Percentiles rank a stretch among this genome's conserved stretches.
Evolutionary conservation across 176 grass and related monocot genomes (phyloP).

Genomic region (Ensete glaucum): DNA sequence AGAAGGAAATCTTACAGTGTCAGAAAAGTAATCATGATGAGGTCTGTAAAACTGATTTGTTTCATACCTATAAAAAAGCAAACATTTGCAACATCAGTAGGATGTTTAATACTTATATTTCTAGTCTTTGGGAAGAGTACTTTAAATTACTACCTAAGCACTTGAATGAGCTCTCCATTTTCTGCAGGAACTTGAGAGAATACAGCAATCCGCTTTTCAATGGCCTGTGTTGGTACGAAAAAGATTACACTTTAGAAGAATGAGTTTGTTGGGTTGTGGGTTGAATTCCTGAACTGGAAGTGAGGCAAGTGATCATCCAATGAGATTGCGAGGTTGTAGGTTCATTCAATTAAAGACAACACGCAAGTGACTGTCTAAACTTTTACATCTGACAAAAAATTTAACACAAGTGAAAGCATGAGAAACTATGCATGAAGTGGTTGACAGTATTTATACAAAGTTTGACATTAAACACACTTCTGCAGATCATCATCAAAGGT

Average conservation of each 20-base stretch:
- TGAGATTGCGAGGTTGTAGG: too few species aligned
- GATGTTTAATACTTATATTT: not conserved
- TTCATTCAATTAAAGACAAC: too few species aligned
- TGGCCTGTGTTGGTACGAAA: slow-evolving; percentile 33
- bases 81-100: not conserved
- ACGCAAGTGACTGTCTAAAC: too few species aligned
- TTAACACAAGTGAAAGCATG: too few species aligned
- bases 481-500: too few species aligned
- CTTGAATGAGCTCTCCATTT: slow-evolving; percentile 92
- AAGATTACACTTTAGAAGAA: slow-evolving; percentile 15
- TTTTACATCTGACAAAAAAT: too few species aligned
- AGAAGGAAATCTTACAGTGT: slow-evolving; percentile 59
- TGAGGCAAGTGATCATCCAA: not conserved
- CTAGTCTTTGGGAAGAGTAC: not conserved
- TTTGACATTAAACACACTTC: too few species aligned
- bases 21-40: slow-evolving; percentile 92
- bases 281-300: not conserved
- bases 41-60: slow-evolving; percentile 60
- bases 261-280: not conserved
- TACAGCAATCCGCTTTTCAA: slow-evolving; percentile 83
- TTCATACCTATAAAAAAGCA: slow-evolving; percentile 52
- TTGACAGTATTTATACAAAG: too few species aligned
- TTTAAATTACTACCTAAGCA: slow-evolving; percentile 42
- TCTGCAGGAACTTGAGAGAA: slow-evolving; percentile 79
- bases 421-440: too few species aligned